Evolutionary conservation across 2,329 filamentous ascomycete species (phyloP).

Genomic region (Basipetospora chlamydospora): DNA sequence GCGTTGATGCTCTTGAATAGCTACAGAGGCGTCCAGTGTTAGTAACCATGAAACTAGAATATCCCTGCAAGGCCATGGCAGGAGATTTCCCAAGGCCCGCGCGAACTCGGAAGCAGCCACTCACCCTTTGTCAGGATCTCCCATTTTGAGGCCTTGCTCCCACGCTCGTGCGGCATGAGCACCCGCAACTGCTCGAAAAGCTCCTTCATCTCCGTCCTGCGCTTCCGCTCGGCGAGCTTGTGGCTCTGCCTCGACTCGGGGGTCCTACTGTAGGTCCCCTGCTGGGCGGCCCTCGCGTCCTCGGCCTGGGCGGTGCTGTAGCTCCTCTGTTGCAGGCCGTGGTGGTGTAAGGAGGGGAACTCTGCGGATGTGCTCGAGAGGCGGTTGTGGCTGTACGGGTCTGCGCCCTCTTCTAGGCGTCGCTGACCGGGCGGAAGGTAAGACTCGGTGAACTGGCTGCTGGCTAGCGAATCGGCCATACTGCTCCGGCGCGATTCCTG

Average conservation of each 20-base stretch:
- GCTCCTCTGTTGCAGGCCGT: slow-evolving; percentile 62
- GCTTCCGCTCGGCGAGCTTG: slow-evolving; percentile 72
- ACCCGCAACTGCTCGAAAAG: slow-evolving; percentile 69
- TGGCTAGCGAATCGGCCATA: slow-evolving; percentile 62
- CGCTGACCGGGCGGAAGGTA: slow-evolving; percentile 57
- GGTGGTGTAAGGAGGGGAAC: slow-evolving; percentile 52
- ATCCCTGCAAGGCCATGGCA: too few relatives aligned
- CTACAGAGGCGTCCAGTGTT: neutral
- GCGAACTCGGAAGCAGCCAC: slow-evolving; percentile 14
- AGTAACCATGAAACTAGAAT: too few relatives aligned
- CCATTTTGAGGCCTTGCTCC: slow-evolving; percentile 80
- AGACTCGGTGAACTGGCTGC: slow-evolving; percentile 67
- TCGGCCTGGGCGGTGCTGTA: slow-evolving; percentile 52
- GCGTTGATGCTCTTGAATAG: too few relatives aligned
- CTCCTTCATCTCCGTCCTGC: slow-evolving; percentile 78
- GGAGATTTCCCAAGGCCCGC: too few relatives aligned
- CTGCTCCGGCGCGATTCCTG: slow-evolving; percentile 60
- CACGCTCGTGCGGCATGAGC: slow-evolving; percentile 65
- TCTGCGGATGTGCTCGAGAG: slow-evolving; percentile 37
- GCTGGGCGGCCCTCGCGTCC: slow-evolving; percentile 37
- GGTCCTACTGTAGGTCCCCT: slow-evolving; percentile 68
- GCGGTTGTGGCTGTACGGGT: slow-evolving; percentile 33
- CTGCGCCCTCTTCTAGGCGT: slow-evolving; percentile 47
- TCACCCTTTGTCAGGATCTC: slow-evolving; percentile 74
- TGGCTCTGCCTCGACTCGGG: slow-evolving; percentile 72